Conservation (phyloP, 306 rosid genomes). For the Prunus davidiana region DNA sequence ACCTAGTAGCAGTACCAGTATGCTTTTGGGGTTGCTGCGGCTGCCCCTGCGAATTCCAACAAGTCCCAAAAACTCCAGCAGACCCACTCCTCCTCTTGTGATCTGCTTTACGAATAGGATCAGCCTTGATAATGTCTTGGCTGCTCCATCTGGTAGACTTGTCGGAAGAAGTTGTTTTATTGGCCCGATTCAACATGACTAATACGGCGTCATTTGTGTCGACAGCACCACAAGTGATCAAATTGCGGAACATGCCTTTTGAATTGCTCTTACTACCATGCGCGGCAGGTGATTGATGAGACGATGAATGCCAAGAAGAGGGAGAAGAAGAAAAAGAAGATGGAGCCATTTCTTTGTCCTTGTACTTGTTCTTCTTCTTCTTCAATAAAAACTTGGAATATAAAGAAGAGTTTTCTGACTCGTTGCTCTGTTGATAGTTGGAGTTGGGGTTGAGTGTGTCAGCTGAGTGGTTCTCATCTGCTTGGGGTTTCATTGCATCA, state of each 20-base stretch:
- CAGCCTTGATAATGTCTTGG: slow-evolving; percentile 8
- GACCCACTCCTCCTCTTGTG: slow-evolving; percentile 37
- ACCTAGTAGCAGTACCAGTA: background rate
- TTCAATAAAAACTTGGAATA: slow-evolving; percentile 26
- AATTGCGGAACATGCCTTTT: slow-evolving; percentile 46
- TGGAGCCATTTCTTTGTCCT: slow-evolving; percentile 28
- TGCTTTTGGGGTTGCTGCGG: slow-evolving; percentile 20
- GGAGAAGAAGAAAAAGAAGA: slow-evolving; percentile 26
- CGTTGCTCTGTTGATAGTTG: slow-evolving; percentile 13
- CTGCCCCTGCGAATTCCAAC: slow-evolving; percentile 38
- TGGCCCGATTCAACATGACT: slow-evolving; percentile 19
- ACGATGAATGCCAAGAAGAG: background rate
- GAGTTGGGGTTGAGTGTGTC: slow-evolving; percentile 14
- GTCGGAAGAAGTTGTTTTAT: slow-evolving; percentile 3
- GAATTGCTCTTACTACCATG: slow-evolving; percentile 50
- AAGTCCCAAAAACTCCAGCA: slow-evolving; percentile 36
- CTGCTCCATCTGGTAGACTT: background rate
- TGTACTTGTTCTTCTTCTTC: slow-evolving; percentile 2
- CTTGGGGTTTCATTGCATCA: slow-evolving; percentile 47
- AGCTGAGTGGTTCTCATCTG: slow-evolving; percentile 21
- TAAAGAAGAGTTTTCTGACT: slow-evolving; percentile 30
- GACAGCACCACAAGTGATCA: slow-evolving; percentile 51
- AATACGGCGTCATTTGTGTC: slow-evolving; percentile 51
- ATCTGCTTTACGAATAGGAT: slow-evolving; percentile 35
- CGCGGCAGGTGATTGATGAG: slow-evolving; percentile 20